Conservation (phyloP, 192 early-diverging fungal genomes). For the Backusella sp. region DNA sequence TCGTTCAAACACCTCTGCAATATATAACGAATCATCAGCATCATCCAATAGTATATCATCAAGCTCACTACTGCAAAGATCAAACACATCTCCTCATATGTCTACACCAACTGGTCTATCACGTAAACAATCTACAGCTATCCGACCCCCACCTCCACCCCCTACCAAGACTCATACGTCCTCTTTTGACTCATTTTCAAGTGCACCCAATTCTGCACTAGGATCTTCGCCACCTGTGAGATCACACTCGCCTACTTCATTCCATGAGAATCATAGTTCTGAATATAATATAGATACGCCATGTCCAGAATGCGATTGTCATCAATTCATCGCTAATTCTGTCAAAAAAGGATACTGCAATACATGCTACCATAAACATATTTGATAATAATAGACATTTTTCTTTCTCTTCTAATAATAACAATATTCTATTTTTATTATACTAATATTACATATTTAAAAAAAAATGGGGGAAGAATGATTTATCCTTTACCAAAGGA, state of each 20-base stretch:
- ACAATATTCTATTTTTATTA: slow-evolving; percentile 2
- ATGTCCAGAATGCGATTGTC: slow-evolving; percentile 9
- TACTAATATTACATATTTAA: slow-evolving; percentile 4
- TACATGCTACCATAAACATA: slow-evolving; percentile 5
- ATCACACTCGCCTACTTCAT: background rate
- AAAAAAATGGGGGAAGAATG: background rate
- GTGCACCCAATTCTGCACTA: background rate
- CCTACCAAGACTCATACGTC: background rate
- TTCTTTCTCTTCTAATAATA: slow-evolving; percentile 1
- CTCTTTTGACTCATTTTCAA: background rate
- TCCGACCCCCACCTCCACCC: background rate
- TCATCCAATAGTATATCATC: slow-evolving; percentile 2
- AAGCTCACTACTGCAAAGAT: background rate
- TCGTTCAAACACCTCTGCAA: background rate
- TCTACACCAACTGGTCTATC: background rate
- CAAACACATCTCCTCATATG: background rate
- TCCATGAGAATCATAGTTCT: background rate
- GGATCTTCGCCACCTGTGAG: background rate
- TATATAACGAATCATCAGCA: slow-evolving; percentile 6
- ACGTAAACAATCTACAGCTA: slow-evolving; percentile 2
- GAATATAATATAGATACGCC: background rate
- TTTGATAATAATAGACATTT: background rate
- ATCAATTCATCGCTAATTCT: slow-evolving; percentile 4
- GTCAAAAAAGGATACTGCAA: slow-evolving; percentile 10
- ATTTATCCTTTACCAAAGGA: background rate